Evolutionary conservation across 1,284 basidiomycete species (phyloP).

Genomic region (Heterobasidion parviporum): DNA sequence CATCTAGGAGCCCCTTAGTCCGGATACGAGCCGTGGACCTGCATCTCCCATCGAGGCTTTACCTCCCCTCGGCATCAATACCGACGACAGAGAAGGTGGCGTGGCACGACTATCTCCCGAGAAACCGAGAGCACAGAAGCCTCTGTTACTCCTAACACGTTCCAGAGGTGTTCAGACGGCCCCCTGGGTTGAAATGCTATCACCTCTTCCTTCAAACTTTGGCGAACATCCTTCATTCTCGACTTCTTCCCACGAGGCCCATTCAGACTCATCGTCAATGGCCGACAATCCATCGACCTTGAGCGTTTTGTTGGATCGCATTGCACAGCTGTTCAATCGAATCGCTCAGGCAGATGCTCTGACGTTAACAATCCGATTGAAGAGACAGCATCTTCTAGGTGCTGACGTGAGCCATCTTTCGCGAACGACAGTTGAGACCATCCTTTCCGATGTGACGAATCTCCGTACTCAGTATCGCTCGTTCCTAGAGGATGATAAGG

Average conservation of each 20-base stretch:
- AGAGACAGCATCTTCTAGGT: constrained; percentile 79
- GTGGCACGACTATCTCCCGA: not conserved
- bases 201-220: constrained; percentile 25
- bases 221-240: constrained; percentile 32
- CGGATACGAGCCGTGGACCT: constrained; percentile 48
- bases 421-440: constrained; percentile 70
- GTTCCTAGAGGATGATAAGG: constrained; percentile 61
- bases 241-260: constrained; percentile 43
- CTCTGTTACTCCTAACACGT: constrained; percentile 28
- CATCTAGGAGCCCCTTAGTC: constrained; percentile 49
- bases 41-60: constrained; percentile 48
- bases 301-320: constrained; percentile 63
- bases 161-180: constrained; percentile 77
- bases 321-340: constrained; percentile 57
- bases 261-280: constrained; percentile 62
- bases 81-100: constrained; percentile 14
- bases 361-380: constrained; percentile 83
- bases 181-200: constrained; percentile 20
- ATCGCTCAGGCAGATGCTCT: constrained; percentile 80
- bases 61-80: constrained; percentile 15
- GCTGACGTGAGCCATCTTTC: constrained; percentile 88
- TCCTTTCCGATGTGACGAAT: constrained; percentile 65
- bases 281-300: constrained; percentile 49
- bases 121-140: constrained; percentile 19
- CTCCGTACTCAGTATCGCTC: constrained; percentile 75